Percentiles rank a stretch among this genome's conserved stretches.
These are phyloP conservation scores for Pseudozyma tsukubaensis DNA, from an alignment of 1,284 basidiomycete genomes.

Conservation along the genomic window DNA sequence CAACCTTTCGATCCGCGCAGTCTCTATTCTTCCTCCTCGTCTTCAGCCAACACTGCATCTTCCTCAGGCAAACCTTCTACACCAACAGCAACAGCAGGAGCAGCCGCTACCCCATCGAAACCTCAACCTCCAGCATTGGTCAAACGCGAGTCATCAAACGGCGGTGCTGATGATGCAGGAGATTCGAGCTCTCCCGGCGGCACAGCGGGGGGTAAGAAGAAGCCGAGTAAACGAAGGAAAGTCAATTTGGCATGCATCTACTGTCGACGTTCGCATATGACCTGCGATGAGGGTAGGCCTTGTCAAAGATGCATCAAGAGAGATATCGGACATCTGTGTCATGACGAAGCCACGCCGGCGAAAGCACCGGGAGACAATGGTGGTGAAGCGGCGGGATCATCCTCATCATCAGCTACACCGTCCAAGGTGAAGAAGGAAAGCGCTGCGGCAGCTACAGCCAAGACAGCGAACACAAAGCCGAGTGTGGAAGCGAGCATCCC, in stretches of 20 bases:
- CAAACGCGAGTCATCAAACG: constrained; percentile 22
- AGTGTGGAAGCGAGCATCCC: constrained; percentile 1
- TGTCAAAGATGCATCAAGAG: constrained; percentile 70
- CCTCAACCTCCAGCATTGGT: constrained; percentile 8
- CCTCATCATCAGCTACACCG: constrained; percentile 9
- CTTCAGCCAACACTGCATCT: constrained; percentile 8
- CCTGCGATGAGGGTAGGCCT: constrained; percentile 69
- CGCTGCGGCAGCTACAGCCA: background rate
- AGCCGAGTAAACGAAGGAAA: constrained; percentile 57
- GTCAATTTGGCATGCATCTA: constrained; percentile 81
- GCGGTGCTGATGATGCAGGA: constrained; percentile 18
- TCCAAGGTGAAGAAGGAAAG: constrained; percentile 13
- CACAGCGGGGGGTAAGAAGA: constrained; percentile 31
- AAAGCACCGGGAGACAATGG: constrained; percentile 28
- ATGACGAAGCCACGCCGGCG: constrained; percentile 41
- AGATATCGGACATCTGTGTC: constrained; percentile 70
- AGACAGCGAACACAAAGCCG: background rate
- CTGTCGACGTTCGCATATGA: constrained; percentile 86
- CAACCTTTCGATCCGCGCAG: constrained; percentile 41
- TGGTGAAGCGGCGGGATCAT: constrained; percentile 2
- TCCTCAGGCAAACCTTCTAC: no score
- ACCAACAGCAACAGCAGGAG: constrained; percentile 7
- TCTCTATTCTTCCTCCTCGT: constrained; percentile 32
- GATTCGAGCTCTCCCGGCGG: constrained; percentile 4
- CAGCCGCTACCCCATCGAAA: constrained; percentile 2